Evolutionary conservation across 2,329 filamentous ascomycete genomes (phyloP).

Genomic region (Fusarium tjaetaba): DNA sequence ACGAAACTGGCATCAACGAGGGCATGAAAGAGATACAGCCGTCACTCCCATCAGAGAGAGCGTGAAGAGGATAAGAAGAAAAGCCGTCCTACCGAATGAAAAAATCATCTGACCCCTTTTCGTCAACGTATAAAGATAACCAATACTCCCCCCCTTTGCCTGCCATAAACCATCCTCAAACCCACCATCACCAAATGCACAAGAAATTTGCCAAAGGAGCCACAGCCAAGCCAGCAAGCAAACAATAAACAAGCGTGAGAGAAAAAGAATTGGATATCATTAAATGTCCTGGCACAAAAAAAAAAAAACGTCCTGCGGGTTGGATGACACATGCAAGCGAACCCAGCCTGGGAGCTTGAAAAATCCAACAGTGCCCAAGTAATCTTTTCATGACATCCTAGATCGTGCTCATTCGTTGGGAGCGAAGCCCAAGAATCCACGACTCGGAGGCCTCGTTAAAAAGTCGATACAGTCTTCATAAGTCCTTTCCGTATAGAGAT

Average conservation of each 20-base stretch:
- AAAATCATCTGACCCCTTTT: slow-evolving; percentile 15
- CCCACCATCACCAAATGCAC: slow-evolving; percentile 6
- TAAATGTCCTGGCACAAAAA: slow-evolving; percentile 45
- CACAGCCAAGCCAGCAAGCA: background rate
- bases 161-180: slow-evolving; percentile 2
- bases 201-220: slow-evolving; percentile 14
- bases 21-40: slow-evolving; percentile 14
- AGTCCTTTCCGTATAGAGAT: slow-evolving; percentile 13
- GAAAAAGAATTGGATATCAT: slow-evolving; percentile 47
- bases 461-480: slow-evolving; percentile 10
- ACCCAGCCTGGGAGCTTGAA: slow-evolving; percentile 22
- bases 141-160: slow-evolving; percentile 32
- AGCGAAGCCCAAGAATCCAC: slow-evolving; percentile 23
- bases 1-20: background rate
- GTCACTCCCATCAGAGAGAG: slow-evolving; percentile 10
- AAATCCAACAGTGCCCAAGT: slow-evolving; percentile 39
- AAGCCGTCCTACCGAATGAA: slow-evolving; percentile 11
- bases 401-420: slow-evolving; percentile 23
- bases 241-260: slow-evolving; percentile 13
- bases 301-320: slow-evolving; percentile 43
- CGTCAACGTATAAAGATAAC: slow-evolving; percentile 32
- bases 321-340: slow-evolving; percentile 34
- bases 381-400: slow-evolving; percentile 27
- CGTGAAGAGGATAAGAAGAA: slow-evolving; percentile 5
- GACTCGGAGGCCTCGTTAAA: slow-evolving; percentile 14